Evolutionary conservation across 2,329 filamentous ascomycete species (phyloP), one percentile per base, ranked within the genome.

Genomic region (Ascochyta pisi): DNA sequence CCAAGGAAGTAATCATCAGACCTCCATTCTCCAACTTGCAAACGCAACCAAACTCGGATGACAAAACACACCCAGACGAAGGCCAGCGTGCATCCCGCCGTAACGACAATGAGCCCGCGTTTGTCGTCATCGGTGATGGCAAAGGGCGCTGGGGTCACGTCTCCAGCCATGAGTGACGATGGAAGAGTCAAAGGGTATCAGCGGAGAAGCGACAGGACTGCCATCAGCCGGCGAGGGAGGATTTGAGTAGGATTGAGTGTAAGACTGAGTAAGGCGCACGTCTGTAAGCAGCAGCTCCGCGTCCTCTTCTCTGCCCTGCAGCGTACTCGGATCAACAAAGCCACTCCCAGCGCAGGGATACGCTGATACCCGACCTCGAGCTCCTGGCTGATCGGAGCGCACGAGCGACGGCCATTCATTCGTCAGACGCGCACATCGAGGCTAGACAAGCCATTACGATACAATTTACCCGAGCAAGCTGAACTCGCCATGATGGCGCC

Each of bases 51-150:
- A 37, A 70, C 47, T 23, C 72, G 64, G 3, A 75, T 72, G 27
- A 68, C 26, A 13, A 68, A 66, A 44, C 71, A 75, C 1, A 60
- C 57, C 61, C 65, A 65, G 10, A 73, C 64, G 52, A 73, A 75
- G 6, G 66, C 64, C 23, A 73, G 43, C 4, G 67, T 68, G 3
- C 61, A 53, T 10, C 62, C 67, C 16, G 67, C 68, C 0, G 67
- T 67, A 26, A 74, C 67, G 8, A 71, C 64, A 8, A 75, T 62
- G n/a, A 75, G 57, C n/a, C 70, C 71, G 15, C 70, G 65, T 53
- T 73, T 73, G 50, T 74, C 70, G 50, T 67, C 40, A 2, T 57
- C 60, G 7, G 67, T 69, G 54, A 74, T 73, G 19, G 62, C 46
- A 39, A 66, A 73, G 2, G 68, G 68, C n/a, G 70, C 60, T 40